Percentiles rank a stretch among this genome's conserved stretches.
phyloP scores from a whole-genome alignment of 1,139 yeast species.

The Saccharomyces pastorianus region DNA sequence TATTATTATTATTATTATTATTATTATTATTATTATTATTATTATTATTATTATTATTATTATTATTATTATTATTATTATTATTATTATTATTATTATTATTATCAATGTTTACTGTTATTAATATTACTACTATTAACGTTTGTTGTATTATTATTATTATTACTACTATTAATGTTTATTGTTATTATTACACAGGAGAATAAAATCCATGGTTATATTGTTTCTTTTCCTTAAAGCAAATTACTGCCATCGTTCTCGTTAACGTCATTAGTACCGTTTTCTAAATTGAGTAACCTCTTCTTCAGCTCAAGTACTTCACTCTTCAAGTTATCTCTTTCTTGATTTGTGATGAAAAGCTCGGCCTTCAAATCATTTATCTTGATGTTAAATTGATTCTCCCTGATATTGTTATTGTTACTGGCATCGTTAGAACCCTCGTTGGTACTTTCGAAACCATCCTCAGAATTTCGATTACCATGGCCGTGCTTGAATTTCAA shows the following conservation, averaged over 20 bases:
- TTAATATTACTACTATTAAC: too few relatives aligned
- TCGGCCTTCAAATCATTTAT: slow-evolving; percentile 81
- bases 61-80: too few relatives aligned
- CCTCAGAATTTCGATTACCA: slow-evolving; percentile 4
- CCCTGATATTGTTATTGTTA: slow-evolving; percentile 43
- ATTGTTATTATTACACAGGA: not conserved
- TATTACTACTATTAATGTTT: not conserved
- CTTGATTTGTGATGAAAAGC: slow-evolving; percentile 70
- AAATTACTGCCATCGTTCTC: not conserved
- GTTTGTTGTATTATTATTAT: not conserved
- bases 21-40: too few relatives aligned
- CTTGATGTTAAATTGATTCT: slow-evolving; percentile 68
- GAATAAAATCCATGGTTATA: slow-evolving; percentile 5
- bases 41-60: too few relatives aligned
- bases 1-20: too few relatives aligned
- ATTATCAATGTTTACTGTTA: too few relatives aligned
- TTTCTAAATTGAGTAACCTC: slow-evolving; percentile 34
- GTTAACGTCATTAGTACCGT: not conserved
- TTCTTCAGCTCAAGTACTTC: slow-evolving; percentile 52
- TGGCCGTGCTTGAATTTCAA: slow-evolving; percentile 37
- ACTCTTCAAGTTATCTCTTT: slow-evolving; percentile 70
- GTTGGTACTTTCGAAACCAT: slow-evolving; percentile 4
- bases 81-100: too few relatives aligned
- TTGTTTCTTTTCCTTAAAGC: not conserved
- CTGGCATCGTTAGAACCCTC: slow-evolving; percentile 12